Base-by-base conservation (phyloP, 805 yeast genomes). In the Spathaspora arborariae region DNA sequence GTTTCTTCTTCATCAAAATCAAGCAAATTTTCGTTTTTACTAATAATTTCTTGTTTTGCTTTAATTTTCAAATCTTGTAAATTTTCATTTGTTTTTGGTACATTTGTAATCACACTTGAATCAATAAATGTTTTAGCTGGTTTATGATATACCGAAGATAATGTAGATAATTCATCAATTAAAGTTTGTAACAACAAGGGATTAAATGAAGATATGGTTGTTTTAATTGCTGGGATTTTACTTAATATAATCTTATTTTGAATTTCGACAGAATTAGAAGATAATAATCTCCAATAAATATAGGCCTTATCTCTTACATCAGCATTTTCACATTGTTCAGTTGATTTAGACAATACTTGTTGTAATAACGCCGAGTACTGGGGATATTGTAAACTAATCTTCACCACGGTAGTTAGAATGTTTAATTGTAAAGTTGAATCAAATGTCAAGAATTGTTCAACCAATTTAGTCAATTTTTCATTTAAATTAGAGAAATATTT, bases 131-230 rank as follows among this genome's bases (percentile, higher is more conserved):
- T 72, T 16, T 80, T 70, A 4, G 87, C 81, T 10, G 97, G 96
- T 59, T 85, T 85, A 65, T 86, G 95, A 59, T 88, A 88, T 2
- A 94, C 94, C 0, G 97, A 88, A 34, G 96, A 84, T 51, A 94
- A 75, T 7, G 94, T 85, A 2, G 95, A 83, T 46, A 92, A 67
- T 60, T 92, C 96, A n/a, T 70, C 61, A 24, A 92, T 59, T 42
- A 94, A 74, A 51, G 81, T 84, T 37, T 82, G 80, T 47, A 91
- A 74, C 4, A 89, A 72, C 19, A 72, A 74, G 0, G 88, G 84
- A 36, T 88, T 82, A 57, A 91, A 84, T 16, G 75, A 65, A 37
- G 89, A 84, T 24, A 91, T 80, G 1, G 90, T 84, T 2, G 88
- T 77, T 39, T 80, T 78, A 48, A 94, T 80, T 8, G 81, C 79